phyloP scores from a whole-genome alignment of 2,329 filamentous ascomycete genomes.

The Apiospora arundinis region DNA sequence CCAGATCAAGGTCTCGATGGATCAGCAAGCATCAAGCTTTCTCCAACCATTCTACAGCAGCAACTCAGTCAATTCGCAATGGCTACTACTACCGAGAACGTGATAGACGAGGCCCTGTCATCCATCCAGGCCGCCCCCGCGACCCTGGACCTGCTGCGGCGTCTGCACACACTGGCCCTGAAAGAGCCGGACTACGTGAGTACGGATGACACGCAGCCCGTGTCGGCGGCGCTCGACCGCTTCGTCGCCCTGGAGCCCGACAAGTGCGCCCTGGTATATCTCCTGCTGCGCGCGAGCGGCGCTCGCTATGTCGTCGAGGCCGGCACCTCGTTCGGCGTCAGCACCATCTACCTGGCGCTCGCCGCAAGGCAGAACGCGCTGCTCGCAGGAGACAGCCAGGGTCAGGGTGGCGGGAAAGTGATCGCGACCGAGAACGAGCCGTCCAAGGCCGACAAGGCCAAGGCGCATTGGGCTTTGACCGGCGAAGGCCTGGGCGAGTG shows the following conservation, averaged over 20 bases:
- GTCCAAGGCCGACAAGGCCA: conserved; percentile 57
- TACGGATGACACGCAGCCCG: conserved; percentile 26
- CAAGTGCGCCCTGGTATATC: conserved; percentile 63
- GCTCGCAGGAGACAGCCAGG: neutral
- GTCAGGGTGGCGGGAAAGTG: conserved; percentile 43
- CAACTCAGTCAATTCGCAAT: neutral
- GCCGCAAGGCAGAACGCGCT: conserved; percentile 57
- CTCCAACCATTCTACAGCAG: neutral
- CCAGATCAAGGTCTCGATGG: neutral
- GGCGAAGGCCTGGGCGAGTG: conserved; percentile 54
- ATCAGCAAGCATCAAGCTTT: neutral
- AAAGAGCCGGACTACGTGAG: conserved; percentile 40
- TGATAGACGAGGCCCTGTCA: conserved; percentile 39
- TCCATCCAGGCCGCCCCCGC: conserved; percentile 37
- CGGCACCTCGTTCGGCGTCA: conserved; percentile 67
- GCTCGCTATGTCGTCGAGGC: conserved; percentile 63
- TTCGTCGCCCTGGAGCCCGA: conserved; percentile 66
- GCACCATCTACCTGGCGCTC: conserved; percentile 67
- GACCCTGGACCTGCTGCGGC: conserved; percentile 37
- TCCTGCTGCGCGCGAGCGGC: conserved; percentile 53
- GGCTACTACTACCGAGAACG: neutral
- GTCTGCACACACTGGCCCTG: conserved; percentile 41
- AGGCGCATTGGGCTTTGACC: conserved; percentile 58
- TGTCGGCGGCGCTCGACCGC: conserved; percentile 29
- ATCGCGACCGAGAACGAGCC: conserved; percentile 67